These are phyloP conservation scores for Ceratobasidium sp. DNA, from an alignment of 1,284 basidiomycete genomes.

Conservation along the genomic window DNA sequence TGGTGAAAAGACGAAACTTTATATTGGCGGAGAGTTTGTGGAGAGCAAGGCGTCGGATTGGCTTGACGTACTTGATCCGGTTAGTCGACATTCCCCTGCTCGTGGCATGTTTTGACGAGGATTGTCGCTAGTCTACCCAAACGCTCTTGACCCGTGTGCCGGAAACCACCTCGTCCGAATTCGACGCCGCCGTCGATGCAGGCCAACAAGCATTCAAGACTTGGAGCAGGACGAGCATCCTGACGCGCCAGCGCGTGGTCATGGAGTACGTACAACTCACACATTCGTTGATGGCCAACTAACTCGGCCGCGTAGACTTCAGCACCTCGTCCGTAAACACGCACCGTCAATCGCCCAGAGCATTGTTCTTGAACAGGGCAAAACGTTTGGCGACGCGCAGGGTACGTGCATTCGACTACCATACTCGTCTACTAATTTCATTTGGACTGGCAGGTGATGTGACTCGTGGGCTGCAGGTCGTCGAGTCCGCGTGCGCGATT, in stretches of 20 bases:
- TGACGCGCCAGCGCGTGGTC: constrained; percentile 87
- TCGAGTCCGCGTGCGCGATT: constrained; percentile 85
- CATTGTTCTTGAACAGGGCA: constrained; percentile 90
- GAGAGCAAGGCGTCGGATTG: constrained; percentile 79
- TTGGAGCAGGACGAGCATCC: constrained; percentile 86
- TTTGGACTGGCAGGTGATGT: constrained; percentile 93
- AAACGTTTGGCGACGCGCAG: constrained; percentile 75
- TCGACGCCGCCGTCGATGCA: constrained; percentile 83
- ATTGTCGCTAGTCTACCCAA: constrained; percentile 71
- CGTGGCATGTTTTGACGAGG: constrained; percentile 7
- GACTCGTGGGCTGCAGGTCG: constrained; percentile 91
- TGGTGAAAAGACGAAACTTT: constrained; percentile 87
- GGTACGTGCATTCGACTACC: not conserved
- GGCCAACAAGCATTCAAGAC: constrained; percentile 88
- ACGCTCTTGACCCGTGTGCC: constrained; percentile 87
- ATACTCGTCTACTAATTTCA: constrained; percentile 50
- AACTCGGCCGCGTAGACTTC: constrained; percentile 60
- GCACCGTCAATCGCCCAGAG: constrained; percentile 75
- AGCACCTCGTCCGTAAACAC: constrained; percentile 78
- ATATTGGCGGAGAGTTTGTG: constrained; percentile 85
- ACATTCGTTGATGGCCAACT: not conserved
- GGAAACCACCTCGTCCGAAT: constrained; percentile 84
- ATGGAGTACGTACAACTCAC: constrained; percentile 68
- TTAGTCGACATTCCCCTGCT: constrained; percentile 51
- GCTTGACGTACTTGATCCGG: constrained; percentile 88